Evolutionary conservation across 768 basidiomycete species (phyloP).

Genomic region (Tylopilus sp.): DNA sequence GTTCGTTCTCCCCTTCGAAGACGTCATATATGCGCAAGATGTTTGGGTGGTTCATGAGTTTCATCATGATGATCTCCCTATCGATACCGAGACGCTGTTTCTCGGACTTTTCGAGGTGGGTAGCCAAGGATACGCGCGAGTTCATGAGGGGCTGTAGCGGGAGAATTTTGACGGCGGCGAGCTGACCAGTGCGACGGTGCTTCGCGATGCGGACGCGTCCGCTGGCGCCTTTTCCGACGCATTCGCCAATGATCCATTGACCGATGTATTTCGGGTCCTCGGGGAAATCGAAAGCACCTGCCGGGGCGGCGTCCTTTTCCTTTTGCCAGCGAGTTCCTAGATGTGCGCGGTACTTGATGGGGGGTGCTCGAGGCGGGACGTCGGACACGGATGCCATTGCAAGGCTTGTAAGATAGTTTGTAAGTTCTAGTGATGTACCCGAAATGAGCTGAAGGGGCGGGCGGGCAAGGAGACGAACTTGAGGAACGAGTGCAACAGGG

Average conservation of each 20-base stretch:
- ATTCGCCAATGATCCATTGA: slow-evolving; percentile 91
- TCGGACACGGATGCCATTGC: slow-evolving; percentile 33
- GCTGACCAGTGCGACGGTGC: slow-evolving; percentile 80
- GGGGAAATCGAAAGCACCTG: slow-evolving; percentile 72
- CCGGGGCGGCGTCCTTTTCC: slow-evolving; percentile 79
- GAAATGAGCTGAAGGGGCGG: neutral
- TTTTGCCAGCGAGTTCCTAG: slow-evolving; percentile 84
- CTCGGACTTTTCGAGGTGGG: slow-evolving; percentile 68
- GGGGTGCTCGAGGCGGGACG: slow-evolving; percentile 67
- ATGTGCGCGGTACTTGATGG: slow-evolving; percentile 66
- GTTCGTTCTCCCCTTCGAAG: slow-evolving; percentile 86
- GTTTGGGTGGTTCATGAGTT: slow-evolving; percentile 97
- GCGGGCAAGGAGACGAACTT: slow-evolving; percentile 1
- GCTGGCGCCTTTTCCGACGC: slow-evolving; percentile 90
- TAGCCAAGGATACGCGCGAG: slow-evolving; percentile 65
- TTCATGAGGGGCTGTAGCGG: slow-evolving; percentile 75
- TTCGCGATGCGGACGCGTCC: slow-evolving; percentile 94
- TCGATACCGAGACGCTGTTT: slow-evolving; percentile 86
- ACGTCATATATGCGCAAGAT: slow-evolving; percentile 95
- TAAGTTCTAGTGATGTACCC: slow-evolving; percentile 14
- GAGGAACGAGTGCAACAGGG: neutral
- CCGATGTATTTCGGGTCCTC: slow-evolving; percentile 86
- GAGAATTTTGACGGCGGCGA: slow-evolving; percentile 95
- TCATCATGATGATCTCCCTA: slow-evolving; percentile 98
- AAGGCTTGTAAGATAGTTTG: slow-evolving; percentile 13